These are phyloP conservation scores for Mrakia blollopis DNA, from an alignment of 768 basidiomycete genomes.

Conservation along the genomic window DNA sequence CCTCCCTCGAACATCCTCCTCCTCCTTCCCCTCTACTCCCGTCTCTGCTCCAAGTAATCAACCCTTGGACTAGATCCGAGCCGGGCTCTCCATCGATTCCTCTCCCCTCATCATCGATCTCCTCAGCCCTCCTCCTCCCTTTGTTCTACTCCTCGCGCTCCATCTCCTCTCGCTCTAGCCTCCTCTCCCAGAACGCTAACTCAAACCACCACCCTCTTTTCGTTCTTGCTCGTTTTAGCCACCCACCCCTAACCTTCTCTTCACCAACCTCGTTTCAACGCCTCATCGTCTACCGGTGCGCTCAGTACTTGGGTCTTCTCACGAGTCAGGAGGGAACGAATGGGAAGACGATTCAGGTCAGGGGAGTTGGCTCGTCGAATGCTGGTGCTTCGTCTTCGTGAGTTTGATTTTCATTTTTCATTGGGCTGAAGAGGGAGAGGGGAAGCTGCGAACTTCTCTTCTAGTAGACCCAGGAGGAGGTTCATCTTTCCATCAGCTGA, in stretches of 20 bases:
- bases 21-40: neutral
- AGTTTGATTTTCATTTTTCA: neutral
- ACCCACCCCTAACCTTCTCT: slow-evolving; percentile 20
- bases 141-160: neutral
- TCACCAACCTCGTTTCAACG: slow-evolving; percentile 30
- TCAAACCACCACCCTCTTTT: neutral
- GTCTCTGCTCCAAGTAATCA: neutral
- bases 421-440: neutral
- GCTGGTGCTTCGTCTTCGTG: neutral
- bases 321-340: slow-evolving; percentile 14
- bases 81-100: neutral
- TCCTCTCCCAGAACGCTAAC: neutral
- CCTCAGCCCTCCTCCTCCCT: neutral
- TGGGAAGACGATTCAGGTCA: slow-evolving; percentile 25
- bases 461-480: neutral
- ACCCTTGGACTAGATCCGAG: neutral
- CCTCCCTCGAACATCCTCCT: neutral
- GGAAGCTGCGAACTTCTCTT: neutral
- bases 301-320: slow-evolving; percentile 29
- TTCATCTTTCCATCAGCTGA: neutral
- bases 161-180: neutral
- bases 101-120: neutral
- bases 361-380: neutral
- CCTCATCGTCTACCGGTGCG: slow-evolving; percentile 31
- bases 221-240: neutral